Base-by-base conservation (phyloP, 345 rosid species). In the Abelmoschus esculentus region DNA sequence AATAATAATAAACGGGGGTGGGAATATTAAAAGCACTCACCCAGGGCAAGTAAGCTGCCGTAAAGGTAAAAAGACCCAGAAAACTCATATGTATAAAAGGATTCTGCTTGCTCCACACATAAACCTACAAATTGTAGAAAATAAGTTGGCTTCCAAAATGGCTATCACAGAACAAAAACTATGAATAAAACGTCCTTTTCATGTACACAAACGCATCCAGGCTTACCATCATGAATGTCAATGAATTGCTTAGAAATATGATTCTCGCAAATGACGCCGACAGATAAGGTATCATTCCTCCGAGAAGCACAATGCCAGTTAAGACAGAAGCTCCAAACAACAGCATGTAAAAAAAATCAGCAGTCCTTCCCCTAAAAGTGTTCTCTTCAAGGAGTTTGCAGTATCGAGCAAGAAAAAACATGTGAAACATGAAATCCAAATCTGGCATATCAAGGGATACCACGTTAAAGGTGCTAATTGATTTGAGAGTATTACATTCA, bases 101-200 rank as follows among this genome's bases (percentile, higher is more conserved):
- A 67, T 95, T 91, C 79, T 91, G 99, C 80, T 95, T 95, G 73
- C 98, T 95, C 99, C 99, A 95, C 66, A 95, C 98, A 82, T 95
- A 95, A 50, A 95, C 99, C 98, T 91, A 76, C 34, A 73, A 8
- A 44, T 5, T 9, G 17, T 15, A 59, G 46, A 56, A 28, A 70
- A 6, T 28, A 32, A 61, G 65, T 42, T 64, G 55, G 60, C 10
- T 46, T 38, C 61, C 32, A 31, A 7, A 46, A 60, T 8, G 18
- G 17, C 6, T 34, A 15, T 13, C 17, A 31, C 15, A 19, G 3
- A 55, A 26, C 28, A 63, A 44, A 6, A 3, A 18, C 54, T 40
- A 69, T 31, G 17, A 58, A n/a, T 49, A 70, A 68, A 76, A 26
- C 36, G 49, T 44, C 44, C 44, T 61, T 49, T 4, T 57, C 58